These are phyloP conservation scores for Auricularia cornea DNA, from an alignment of 768 basidiomycete species.

Conservation along the genomic window DNA sequence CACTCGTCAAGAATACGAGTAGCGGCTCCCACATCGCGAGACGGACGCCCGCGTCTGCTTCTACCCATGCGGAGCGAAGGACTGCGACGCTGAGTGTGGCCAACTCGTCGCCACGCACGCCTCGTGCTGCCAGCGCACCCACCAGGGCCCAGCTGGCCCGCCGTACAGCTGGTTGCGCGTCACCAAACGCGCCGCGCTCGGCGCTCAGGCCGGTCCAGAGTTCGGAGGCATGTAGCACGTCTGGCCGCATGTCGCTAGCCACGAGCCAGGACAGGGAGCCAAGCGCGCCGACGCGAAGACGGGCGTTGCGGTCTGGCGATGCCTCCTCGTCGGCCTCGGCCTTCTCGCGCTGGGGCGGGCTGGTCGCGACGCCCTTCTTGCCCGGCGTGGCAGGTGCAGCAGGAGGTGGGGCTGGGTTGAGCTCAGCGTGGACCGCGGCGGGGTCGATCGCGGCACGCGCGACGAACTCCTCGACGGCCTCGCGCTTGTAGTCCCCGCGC, in stretches of 20 bases:
- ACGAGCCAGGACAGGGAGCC: conserved; percentile 57
- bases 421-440: conserved; percentile 41
- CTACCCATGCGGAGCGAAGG: conserved; percentile 62
- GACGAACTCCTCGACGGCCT: conserved; percentile 40
- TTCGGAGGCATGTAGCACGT: conserved; percentile 9
- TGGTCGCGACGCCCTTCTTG: conserved; percentile 17
- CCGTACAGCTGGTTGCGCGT: conserved; percentile 61
- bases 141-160: conserved; percentile 59
- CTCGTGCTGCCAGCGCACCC: conserved; percentile 32
- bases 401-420: conserved; percentile 51
- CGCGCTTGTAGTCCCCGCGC: conserved; percentile 24
- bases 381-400: conserved; percentile 17
- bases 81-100: conserved; percentile 29
- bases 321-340: conserved; percentile 58
- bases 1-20: conserved; percentile 65
- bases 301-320: conserved; percentile 58
- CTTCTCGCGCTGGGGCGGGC: conserved; percentile 27
- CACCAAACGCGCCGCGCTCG: conserved; percentile 41
- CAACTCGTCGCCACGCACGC: conserved; percentile 11
- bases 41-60: conserved; percentile 64
- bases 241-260: conserved; percentile 32
- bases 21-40: conserved; percentile 60
- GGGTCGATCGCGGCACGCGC: conserved; percentile 56
- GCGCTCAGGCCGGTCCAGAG: background rate
- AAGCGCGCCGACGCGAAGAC: conserved; percentile 60